Evolutionary conservation across 192 early-diverging fungal species (phyloP).

Genomic region (Gonapodya sp.): DNA sequence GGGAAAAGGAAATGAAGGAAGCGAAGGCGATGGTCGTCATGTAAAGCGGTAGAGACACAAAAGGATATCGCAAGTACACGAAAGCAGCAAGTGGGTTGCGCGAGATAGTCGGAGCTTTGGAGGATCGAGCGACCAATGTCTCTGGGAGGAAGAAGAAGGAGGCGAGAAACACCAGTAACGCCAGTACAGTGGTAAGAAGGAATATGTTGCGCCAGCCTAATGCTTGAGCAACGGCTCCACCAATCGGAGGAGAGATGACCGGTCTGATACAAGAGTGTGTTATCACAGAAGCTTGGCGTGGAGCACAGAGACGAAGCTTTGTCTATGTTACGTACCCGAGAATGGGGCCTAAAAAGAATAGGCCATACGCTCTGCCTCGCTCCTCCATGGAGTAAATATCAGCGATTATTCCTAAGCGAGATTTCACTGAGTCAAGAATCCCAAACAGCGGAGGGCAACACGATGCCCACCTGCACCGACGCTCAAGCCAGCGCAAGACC

Average conservation of each 20-base stretch:
- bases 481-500: neutral
- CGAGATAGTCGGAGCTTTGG: neutral
- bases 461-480: slow-evolving; percentile 28
- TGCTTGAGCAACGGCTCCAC: neutral
- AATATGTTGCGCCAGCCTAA: slow-evolving; percentile 9
- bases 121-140: neutral
- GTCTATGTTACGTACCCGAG: neutral
- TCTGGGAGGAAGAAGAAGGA: slow-evolving; percentile 6
- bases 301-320: neutral
- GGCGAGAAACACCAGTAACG: neutral
- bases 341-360: neutral
- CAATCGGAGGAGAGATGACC: neutral
- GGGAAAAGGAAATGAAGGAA: neutral
- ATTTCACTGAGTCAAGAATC: neutral
- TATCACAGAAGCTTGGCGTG: neutral
- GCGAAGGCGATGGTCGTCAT: neutral
- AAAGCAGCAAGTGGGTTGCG: slow-evolving; percentile 1
- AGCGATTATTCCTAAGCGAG: neutral
- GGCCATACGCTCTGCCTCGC: neutral
- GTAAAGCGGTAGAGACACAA: neutral
- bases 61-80: neutral
- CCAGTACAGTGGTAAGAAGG: neutral
- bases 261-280: neutral
- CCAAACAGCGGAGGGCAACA: neutral
- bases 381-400: neutral